These are phyloP conservation scores for Meyerozyma guilliermondii DNA, from an alignment of 1,139 yeast genomes.

Conservation along the genomic window DNA sequence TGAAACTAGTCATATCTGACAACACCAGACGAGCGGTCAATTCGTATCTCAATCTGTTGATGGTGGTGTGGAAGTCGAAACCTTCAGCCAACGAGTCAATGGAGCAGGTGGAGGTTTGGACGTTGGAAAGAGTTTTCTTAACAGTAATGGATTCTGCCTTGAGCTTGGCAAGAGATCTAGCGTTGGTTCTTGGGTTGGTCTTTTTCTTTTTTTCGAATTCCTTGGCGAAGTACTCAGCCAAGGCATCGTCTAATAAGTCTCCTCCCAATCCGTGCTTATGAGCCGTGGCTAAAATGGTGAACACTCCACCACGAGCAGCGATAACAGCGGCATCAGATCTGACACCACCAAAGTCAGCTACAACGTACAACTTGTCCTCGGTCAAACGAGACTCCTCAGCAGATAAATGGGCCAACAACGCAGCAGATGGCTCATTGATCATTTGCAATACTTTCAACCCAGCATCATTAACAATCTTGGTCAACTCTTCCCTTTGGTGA, in stretches of 20 bases:
- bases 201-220: constrained; percentile 89
- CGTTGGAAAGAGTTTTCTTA: constrained; percentile 89
- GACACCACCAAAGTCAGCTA: constrained; percentile 95
- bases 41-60: constrained; percentile 94
- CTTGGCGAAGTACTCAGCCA: constrained; percentile 80
- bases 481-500: constrained; percentile 63
- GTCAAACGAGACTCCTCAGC: constrained; percentile 50
- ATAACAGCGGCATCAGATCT: constrained; percentile 95
- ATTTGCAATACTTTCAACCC: constrained; percentile 81
- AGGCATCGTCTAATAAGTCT: constrained; percentile 71
- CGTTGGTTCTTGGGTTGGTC: constrained; percentile 74
- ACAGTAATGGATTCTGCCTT: constrained; percentile 78
- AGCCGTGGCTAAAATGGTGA: constrained; percentile 82
- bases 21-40: constrained; percentile 77
- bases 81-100: constrained; percentile 95
- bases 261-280: constrained; percentile 89
- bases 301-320: constrained; percentile 88
- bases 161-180: constrained; percentile 86
- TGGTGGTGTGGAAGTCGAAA: constrained; percentile 83
- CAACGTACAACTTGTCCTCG: constrained; percentile 79
- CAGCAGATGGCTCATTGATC: constrained; percentile 91
- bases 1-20: constrained; percentile 69
- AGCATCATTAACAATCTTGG: constrained; percentile 59
- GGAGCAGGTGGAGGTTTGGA: constrained; percentile 83
- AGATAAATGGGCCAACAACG: constrained; percentile 71